Percentiles rank a stretch among this genome's conserved stretches.
phyloP scores from a whole-genome alignment of 768 basidiomycete species.

The Agrocybe praecox region DNA sequence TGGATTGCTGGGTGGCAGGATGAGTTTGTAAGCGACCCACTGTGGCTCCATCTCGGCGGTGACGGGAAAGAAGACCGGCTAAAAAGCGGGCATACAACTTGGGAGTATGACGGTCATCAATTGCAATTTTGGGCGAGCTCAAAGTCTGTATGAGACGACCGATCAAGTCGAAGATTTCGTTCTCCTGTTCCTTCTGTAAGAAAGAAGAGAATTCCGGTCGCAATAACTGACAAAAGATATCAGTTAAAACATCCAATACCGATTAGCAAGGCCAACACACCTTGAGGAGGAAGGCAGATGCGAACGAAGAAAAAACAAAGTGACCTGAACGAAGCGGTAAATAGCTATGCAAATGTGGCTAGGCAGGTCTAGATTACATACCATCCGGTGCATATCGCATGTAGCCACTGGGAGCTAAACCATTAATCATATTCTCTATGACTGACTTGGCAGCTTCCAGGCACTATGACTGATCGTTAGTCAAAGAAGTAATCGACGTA shows the following conservation, averaged over 20 bases:
- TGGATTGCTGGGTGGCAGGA: conserved; percentile 43
- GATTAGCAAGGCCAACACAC: conserved; percentile 29
- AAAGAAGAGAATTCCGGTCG: conserved; percentile 73
- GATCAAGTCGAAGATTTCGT: conserved; percentile 72
- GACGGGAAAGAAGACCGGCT: conserved; percentile 65
- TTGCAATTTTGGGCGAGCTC: conserved; percentile 71
- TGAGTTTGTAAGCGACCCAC: conserved; percentile 55
- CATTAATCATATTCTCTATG: conserved; percentile 64
- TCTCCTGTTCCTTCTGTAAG: conserved; percentile 62
- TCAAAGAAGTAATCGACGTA: neutral
- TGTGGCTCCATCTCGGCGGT: conserved; percentile 70
- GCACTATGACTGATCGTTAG: conserved; percentile 44
- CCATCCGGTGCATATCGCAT: conserved; percentile 83
- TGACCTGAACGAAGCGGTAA: conserved; percentile 44
- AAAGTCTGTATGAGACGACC: conserved; percentile 72
- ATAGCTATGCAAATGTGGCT: neutral
- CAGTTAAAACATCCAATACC: neutral
- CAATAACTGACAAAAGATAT: conserved; percentile 49
- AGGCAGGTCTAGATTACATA: conserved; percentile 24
- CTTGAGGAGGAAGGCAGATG: conserved; percentile 83
- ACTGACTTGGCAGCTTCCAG: conserved; percentile 71
- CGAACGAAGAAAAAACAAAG: conserved; percentile 80
- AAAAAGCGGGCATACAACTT: conserved; percentile 82
- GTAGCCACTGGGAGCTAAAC: conserved; percentile 69
- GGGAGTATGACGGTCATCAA: conserved; percentile 82